Evolutionary conservation across 495 filamentous ascomycete species (phyloP).

Genomic region (Penicillium simplicissimum): DNA sequence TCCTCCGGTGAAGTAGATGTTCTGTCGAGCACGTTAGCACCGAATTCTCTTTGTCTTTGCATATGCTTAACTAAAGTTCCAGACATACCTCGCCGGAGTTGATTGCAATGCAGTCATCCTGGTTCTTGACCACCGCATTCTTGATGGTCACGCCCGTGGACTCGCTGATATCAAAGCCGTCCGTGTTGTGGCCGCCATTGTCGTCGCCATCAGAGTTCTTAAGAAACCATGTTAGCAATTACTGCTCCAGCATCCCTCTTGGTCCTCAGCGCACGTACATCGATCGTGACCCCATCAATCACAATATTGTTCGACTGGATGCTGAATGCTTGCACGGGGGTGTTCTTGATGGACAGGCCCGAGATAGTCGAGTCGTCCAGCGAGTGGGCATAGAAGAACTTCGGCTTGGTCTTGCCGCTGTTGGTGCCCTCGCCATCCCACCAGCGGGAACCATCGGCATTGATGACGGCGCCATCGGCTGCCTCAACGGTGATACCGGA

Average conservation of each 20-base stretch:
- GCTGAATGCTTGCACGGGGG: slow-evolving; percentile 62
- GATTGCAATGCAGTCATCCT: slow-evolving; percentile 66
- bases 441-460: not conserved
- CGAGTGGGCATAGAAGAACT: slow-evolving; percentile 7
- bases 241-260: no score
- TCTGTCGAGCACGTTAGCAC: slow-evolving; percentile 13
- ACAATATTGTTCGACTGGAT: slow-evolving; percentile 54
- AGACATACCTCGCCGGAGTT: slow-evolving; percentile 41
- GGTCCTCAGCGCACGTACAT: slow-evolving; percentile 19
- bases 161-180: slow-evolving; percentile 64
- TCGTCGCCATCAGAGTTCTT: slow-evolving; percentile 55
- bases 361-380: slow-evolving; percentile 45
- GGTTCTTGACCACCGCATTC: slow-evolving; percentile 36
- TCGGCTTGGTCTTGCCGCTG: slow-evolving; percentile 1
- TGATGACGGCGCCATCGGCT: not conserved
- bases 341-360: slow-evolving; percentile 53
- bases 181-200: slow-evolving; percentile 58
- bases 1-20: slow-evolving; percentile 48
- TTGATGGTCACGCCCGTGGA: slow-evolving; percentile 39
- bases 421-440: not conserved
- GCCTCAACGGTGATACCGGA: not conserved
- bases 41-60: not conserved
- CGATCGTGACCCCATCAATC: slow-evolving; percentile 29
- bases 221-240: no score
- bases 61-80: not conserved